phyloP scores from a whole-genome alignment of 1,139 yeast species.

The Sugiyamaella neomexicana region DNA sequence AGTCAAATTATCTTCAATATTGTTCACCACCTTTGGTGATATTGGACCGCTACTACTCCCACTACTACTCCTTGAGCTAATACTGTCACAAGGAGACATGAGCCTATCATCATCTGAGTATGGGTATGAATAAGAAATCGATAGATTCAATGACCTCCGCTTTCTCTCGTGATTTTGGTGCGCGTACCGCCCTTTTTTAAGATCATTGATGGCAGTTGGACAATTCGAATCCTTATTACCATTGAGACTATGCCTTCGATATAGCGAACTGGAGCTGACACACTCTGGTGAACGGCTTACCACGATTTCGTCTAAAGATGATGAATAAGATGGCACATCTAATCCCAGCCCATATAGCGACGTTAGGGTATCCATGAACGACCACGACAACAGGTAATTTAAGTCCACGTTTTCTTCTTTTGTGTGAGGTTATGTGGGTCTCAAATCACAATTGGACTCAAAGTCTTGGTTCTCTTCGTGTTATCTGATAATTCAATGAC shows the following conservation, averaged over 20 bases:
- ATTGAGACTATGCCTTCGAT: conserved; percentile 16
- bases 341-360: conserved; percentile 3
- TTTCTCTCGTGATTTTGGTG: conserved; percentile 13
- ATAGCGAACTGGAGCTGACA: neutral
- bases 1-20: conserved; percentile 1
- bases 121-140: conserved; percentile 15
- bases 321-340: conserved; percentile 1
- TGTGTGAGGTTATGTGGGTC: neutral
- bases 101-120: conserved; percentile 5
- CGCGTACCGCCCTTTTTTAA: neutral
- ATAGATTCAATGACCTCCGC: conserved; percentile 30
- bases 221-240: conserved; percentile 5
- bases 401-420: neutral
- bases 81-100: conserved; percentile 13
- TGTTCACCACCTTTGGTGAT: conserved; percentile 2
- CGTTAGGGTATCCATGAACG: neutral
- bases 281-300: neutral
- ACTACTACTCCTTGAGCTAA: conserved; percentile 14
- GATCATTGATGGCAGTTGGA: neutral
- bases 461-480: no score
- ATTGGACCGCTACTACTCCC: conserved; percentile 9
- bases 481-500: no score
- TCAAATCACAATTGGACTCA: neutral
- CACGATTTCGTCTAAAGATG: neutral
- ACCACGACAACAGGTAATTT: neutral